Conservation (phyloP, 2,329 filamentous ascomycete genomes). For the Rhynchosporium agropyri region DNA sequence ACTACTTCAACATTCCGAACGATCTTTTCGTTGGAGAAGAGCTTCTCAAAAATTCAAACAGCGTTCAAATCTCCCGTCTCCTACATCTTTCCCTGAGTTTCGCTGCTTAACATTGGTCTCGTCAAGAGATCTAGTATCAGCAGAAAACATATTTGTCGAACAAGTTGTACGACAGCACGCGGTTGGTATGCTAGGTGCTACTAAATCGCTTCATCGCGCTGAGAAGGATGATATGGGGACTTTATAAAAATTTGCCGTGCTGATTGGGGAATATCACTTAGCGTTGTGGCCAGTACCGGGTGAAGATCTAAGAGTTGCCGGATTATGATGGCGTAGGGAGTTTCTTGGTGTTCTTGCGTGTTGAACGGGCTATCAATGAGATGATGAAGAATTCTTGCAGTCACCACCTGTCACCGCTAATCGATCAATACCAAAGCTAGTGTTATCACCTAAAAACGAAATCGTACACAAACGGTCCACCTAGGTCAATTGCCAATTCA, state of each 20-base stretch:
- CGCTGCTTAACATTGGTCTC: not conserved
- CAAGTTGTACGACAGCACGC: not conserved
- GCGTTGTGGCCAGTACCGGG: not conserved
- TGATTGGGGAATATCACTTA: not conserved
- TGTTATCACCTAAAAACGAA: not conserved
- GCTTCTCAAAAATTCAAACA: not conserved
- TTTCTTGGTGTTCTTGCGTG: not conserved
- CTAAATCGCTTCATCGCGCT: not conserved
- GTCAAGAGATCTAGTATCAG: not conserved
- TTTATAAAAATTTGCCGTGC: not conserved
- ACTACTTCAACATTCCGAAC: not conserved
- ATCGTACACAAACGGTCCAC: not conserved
- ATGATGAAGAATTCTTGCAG: not conserved
- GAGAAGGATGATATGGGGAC: not conserved
- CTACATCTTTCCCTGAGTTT: not conserved
- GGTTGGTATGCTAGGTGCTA: not conserved
- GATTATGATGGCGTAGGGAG: not conserved
- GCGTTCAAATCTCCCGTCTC: not conserved
- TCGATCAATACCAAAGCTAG: not conserved
- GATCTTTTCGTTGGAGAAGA: not conserved
- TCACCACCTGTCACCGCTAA: not conserved
- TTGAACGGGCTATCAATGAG: not conserved
- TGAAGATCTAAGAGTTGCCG: not conserved
- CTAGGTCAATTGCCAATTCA: not conserved
- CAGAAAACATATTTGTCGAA: not conserved